phyloP scores from a whole-genome alignment of 208 protist genomes.

The Leishmania guyanensis region DNA sequence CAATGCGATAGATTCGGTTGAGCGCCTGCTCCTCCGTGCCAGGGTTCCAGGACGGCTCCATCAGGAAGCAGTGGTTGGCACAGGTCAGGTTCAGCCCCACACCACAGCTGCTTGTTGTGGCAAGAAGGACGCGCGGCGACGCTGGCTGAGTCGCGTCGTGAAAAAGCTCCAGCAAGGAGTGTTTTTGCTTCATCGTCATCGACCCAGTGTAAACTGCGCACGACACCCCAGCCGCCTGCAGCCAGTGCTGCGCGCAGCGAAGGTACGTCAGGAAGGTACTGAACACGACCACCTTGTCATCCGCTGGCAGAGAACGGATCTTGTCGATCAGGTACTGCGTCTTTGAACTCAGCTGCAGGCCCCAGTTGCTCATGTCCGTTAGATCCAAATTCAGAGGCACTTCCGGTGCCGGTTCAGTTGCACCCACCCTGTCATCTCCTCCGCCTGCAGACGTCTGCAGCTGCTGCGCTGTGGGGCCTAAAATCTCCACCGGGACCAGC shows the following conservation, averaged over 20 bases:
- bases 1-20: slow-evolving; percentile 90
- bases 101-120: slow-evolving; percentile 89
- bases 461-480: slow-evolving; percentile 2
- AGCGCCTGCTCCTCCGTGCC: slow-evolving; percentile 90
- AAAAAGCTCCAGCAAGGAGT: slow-evolving; percentile 65
- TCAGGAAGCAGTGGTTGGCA: slow-evolving; percentile 93
- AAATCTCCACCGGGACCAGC: slow-evolving; percentile 46
- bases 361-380: slow-evolving; percentile 41
- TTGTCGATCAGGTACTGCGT: slow-evolving; percentile 51
- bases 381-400: slow-evolving; percentile 31
- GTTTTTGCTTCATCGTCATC: slow-evolving; percentile 49
- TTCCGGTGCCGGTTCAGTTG: background rate
- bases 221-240: slow-evolving; percentile 45
- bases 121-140: slow-evolving; percentile 75
- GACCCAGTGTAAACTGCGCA: slow-evolving; percentile 55
- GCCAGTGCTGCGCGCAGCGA: slow-evolving; percentile 73
- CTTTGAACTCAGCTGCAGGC: slow-evolving; percentile 63
- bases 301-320: slow-evolving; percentile 34
- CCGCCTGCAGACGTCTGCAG: background rate
- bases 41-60: slow-evolving; percentile 94
- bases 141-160: slow-evolving; percentile 6
- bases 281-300: slow-evolving; percentile 94
- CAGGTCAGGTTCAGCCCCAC: slow-evolving; percentile 94
- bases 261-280: slow-evolving; percentile 95
- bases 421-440: background rate